Evolutionary conservation across 2,329 filamentous ascomycete genomes (phyloP).

Genomic region (Lomentospora prolificans): DNA sequence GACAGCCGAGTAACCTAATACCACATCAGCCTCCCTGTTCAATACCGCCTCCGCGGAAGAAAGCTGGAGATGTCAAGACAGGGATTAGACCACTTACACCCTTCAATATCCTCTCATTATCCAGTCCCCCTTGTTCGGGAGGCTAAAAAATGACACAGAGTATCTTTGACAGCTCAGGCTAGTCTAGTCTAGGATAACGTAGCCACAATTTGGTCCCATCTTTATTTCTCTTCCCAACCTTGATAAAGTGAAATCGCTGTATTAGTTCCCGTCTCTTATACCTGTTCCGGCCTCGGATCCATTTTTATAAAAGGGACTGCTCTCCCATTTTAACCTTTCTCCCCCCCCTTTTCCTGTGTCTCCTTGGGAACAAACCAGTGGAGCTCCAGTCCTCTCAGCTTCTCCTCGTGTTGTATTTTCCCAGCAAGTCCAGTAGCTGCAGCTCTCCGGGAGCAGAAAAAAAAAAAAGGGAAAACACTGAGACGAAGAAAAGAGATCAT

Average conservation of each 20-base stretch:
- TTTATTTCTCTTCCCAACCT: too few relatives aligned
- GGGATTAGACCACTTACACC: too few relatives aligned
- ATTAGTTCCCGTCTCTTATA: not conserved
- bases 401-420: not conserved
- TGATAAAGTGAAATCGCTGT: not conserved
- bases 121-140: too few relatives aligned
- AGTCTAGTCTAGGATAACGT: too few relatives aligned
- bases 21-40: too few relatives aligned
- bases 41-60: too few relatives aligned
- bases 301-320: not conserved
- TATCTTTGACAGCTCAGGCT: too few relatives aligned
- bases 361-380: not conserved
- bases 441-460: not conserved
- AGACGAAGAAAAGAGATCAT: constrained; percentile 1
- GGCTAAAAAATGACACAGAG: too few relatives aligned
- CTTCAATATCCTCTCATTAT: too few relatives aligned
- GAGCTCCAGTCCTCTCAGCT: not conserved
- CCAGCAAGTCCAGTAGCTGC: not conserved
- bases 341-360: not conserved
- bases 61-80: too few relatives aligned
- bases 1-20: too few relatives aligned
- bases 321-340: not conserved
- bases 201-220: not conserved
- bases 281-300: not conserved
- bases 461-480: not conserved